Base-by-base conservation (phyloP, 305 asterid genomes). In the Withania somnifera region DNA sequence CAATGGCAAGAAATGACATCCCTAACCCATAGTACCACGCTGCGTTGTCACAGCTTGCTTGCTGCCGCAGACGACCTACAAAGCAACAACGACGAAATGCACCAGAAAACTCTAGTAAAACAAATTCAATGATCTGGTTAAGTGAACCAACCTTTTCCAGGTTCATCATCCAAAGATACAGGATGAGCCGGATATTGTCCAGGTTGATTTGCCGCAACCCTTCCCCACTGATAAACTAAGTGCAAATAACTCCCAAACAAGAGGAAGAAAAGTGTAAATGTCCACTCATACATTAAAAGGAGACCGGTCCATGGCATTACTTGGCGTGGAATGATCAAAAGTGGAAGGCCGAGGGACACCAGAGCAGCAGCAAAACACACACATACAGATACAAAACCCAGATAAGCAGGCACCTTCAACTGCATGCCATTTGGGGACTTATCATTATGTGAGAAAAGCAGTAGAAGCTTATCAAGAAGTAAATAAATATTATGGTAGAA, bases 221-320 rank as follows among this genome's bases (percentile, higher is more conserved):
- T 92, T 81, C 98, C 99, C 97, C 95, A 93, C 57, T 73, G 90
- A 85, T 79, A 84, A 79, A 94, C 84, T 28, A 89, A 69, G 84
- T 88, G 92, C 85, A 95, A 85, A 85, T 94, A 95, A 88, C 91
- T 87, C 82, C 98, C 98, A 14, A 92, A 90, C 63, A 91, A 84
- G 79, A 92, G 63, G 90, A 90, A 91, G 92, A 93, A 96, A 78
- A 94, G 75, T 11, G 95, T 90, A 92, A 94, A 93, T 69, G 98
- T 84, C 99, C 99, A 96, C 52, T 96, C 99, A 36, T 93, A 96
- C 91, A 96, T 91, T 30, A 96, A 94, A 57, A 93, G 84, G 80
- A 96, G 85, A 80, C 99, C 99, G 78, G 97, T 94, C 99, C 98
- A 96, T 36, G 99, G 99, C 89, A 90, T 90, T 63, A 94, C 88